Percentiles rank a stretch among this genome's conserved stretches.
phyloP scores from a whole-genome alignment of 1,139 yeast genomes.

The Yamadazyma siamensis region DNA sequence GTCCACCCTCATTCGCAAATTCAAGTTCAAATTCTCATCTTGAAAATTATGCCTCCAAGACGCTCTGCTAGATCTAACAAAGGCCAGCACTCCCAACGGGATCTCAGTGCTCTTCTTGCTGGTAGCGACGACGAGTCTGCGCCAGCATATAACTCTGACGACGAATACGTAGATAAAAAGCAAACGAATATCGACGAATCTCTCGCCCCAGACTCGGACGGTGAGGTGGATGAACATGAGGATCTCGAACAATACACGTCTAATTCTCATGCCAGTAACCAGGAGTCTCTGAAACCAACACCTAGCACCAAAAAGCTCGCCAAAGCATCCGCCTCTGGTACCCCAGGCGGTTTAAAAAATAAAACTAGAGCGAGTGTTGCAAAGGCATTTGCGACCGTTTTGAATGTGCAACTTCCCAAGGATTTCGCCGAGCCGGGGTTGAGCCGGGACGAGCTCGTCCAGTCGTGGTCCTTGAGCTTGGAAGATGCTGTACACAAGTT shows the following conservation, averaged over 20 bases:
- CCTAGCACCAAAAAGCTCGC: not conserved
- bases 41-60: slow-evolving; percentile 20
- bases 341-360: slow-evolving; percentile 20
- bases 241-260: not conserved
- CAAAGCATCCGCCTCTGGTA: slow-evolving; percentile 2
- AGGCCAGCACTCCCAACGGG: slow-evolving; percentile 37
- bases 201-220: slow-evolving; percentile 4
- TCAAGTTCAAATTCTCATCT: too few relatives aligned
- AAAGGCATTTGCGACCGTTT: slow-evolving; percentile 37
- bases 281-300: too few relatives aligned
- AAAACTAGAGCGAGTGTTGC: slow-evolving; percentile 35
- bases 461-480: slow-evolving; percentile 36
- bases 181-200: not conserved
- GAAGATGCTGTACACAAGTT: slow-evolving; percentile 37
- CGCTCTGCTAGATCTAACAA: slow-evolving; percentile 39
- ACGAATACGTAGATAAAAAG: slow-evolving; percentile 7
- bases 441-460: slow-evolving; percentile 26
- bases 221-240: slow-evolving; percentile 9
- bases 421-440: slow-evolving; percentile 22
- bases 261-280: too few relatives aligned
- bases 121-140: slow-evolving; percentile 7
- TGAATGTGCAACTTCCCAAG: slow-evolving; percentile 40
- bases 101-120: slow-evolving; percentile 17
- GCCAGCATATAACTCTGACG: slow-evolving; percentile 3
- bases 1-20: too few relatives aligned